These are phyloP conservation scores for Cyphellophora europaea DNA, from an alignment of 2,329 filamentous ascomycete genomes.

Conservation along the genomic window DNA sequence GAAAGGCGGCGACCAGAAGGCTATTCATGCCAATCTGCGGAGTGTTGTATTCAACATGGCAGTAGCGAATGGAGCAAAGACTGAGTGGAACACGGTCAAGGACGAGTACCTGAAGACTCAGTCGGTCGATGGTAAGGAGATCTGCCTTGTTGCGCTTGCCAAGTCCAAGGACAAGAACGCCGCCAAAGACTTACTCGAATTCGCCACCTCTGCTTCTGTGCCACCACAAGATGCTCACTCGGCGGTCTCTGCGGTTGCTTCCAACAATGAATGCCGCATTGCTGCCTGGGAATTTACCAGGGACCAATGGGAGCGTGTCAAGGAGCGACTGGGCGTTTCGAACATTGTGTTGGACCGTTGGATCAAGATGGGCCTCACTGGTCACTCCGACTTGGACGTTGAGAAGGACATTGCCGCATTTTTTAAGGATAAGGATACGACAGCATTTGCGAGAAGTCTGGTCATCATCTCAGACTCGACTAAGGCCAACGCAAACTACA, in stretches of 20 bases:
- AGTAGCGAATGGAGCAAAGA: slow-evolving; percentile 60
- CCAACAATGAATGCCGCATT: slow-evolving; percentile 62
- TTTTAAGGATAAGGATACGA: slow-evolving; percentile 78
- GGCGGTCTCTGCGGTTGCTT: slow-evolving; percentile 61
- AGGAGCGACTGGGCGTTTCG: slow-evolving; percentile 65
- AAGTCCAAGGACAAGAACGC: slow-evolving; percentile 60
- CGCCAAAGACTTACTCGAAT: slow-evolving; percentile 57
- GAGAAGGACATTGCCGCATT: slow-evolving; percentile 73
- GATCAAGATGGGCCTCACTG: slow-evolving; percentile 65
- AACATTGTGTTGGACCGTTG: slow-evolving; percentile 86
- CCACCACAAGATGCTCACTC: slow-evolving; percentile 81
- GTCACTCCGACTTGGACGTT: slow-evolving; percentile 62
- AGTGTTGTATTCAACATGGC: slow-evolving; percentile 70
- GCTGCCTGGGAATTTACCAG: slow-evolving; percentile 81
- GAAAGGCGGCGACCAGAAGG: slow-evolving; percentile 55
- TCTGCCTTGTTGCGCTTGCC: slow-evolving; percentile 68
- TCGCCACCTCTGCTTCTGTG: slow-evolving; percentile 77
- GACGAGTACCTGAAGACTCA: slow-evolving; percentile 75
- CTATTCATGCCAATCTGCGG: slow-evolving; percentile 75
- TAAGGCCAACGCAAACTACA: slow-evolving; percentile 72
- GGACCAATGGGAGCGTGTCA: slow-evolving; percentile 65
- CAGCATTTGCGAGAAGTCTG: slow-evolving; percentile 67
- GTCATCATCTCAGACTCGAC: slow-evolving; percentile 81
- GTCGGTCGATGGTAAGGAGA: slow-evolving; percentile 84
- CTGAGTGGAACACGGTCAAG: slow-evolving; percentile 67